Percentiles rank a stretch among this genome's conserved stretches.
Conservation (phyloP, 2,329 filamentous ascomycete genomes). For the Aspergillus sp. region DNA sequence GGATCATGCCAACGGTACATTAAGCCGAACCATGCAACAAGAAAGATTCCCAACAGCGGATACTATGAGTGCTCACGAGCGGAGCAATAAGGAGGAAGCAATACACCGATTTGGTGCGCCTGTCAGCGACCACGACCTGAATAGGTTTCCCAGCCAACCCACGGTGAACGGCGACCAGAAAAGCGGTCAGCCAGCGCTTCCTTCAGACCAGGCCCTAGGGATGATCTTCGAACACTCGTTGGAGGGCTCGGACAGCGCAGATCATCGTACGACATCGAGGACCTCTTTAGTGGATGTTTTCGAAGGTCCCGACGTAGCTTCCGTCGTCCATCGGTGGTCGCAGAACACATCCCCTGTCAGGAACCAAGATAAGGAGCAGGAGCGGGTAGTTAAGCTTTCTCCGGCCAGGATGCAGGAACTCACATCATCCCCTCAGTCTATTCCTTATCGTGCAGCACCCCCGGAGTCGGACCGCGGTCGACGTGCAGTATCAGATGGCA, state of each 20-base stretch:
- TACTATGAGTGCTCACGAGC: not conserved
- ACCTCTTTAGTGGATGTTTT: constrained; percentile 35
- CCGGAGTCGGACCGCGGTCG: constrained; percentile 24
- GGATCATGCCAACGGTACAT: not conserved
- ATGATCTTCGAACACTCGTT: constrained; percentile 23
- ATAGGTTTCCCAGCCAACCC: constrained; percentile 3
- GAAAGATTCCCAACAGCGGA: not conserved
- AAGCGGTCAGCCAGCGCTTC: constrained; percentile 15
- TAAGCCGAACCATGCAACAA: not conserved
- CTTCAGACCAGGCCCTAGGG: constrained; percentile 23
- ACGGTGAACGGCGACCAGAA: constrained; percentile 16
- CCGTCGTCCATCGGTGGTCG: constrained; percentile 27
- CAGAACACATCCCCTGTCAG: constrained; percentile 26
- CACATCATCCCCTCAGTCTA: constrained; percentile 55
- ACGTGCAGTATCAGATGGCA: constrained; percentile 27
- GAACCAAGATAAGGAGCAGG: constrained; percentile 29
- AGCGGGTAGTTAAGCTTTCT: constrained; percentile 53
- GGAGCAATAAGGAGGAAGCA: not conserved
- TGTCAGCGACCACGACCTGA: constrained; percentile 2
- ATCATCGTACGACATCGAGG: constrained; percentile 16
- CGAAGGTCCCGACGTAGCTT: constrained; percentile 28
- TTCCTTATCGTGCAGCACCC: constrained; percentile 51
- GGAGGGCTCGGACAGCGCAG: constrained; percentile 9
- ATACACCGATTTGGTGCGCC: constrained; percentile 1
- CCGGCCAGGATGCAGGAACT: constrained; percentile 58